These are phyloP conservation scores for Medicago arabica DNA, from an alignment of 306 rosid genomes.

Conservation along the genomic window DNA sequence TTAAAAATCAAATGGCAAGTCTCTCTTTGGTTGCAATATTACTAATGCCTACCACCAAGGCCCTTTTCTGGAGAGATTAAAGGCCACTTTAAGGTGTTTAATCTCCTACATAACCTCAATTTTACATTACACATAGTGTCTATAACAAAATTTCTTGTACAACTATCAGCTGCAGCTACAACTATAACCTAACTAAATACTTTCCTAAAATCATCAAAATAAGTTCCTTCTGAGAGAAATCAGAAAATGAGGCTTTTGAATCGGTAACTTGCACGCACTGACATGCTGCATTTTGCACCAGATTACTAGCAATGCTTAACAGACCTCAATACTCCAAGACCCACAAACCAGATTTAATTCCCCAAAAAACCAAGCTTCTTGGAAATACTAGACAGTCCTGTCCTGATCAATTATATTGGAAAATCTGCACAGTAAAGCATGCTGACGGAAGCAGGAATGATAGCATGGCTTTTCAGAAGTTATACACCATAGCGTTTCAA, in stretches of 20 bases:
- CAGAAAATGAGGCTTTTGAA: constrained; percentile 37
- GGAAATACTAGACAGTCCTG: constrained; percentile 1
- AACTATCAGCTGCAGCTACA: constrained; percentile 36
- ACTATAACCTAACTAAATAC: constrained; percentile 32
- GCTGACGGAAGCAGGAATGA: constrained; percentile 21
- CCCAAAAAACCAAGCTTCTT: constrained; percentile 33
- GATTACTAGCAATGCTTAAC: constrained; percentile 27
- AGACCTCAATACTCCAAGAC: constrained; percentile 19
- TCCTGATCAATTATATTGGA: constrained; percentile 18
- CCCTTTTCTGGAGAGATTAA: background rate
- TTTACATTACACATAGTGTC: constrained; percentile 1
- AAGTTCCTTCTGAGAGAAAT: background rate
- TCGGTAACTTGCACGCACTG: constrained; percentile 16
- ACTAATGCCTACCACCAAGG: background rate
- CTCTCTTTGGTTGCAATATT: constrained; percentile 14
- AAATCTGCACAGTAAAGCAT: background rate
- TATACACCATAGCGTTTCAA: constrained; percentile 86
- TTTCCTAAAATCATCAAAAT: constrained; percentile 30
- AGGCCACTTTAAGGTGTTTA: constrained; percentile 11
- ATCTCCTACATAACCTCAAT: constrained; percentile 17
- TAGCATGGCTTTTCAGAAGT: constrained; percentile 41
- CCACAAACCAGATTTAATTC: constrained; percentile 17
- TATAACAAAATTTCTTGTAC: constrained; percentile 43
- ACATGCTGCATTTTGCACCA: constrained; percentile 26
- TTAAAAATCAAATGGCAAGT: background rate